phyloP scores from a whole-genome alignment of 2,329 filamentous ascomycete species.

The Diaporthe destruens region DNA sequence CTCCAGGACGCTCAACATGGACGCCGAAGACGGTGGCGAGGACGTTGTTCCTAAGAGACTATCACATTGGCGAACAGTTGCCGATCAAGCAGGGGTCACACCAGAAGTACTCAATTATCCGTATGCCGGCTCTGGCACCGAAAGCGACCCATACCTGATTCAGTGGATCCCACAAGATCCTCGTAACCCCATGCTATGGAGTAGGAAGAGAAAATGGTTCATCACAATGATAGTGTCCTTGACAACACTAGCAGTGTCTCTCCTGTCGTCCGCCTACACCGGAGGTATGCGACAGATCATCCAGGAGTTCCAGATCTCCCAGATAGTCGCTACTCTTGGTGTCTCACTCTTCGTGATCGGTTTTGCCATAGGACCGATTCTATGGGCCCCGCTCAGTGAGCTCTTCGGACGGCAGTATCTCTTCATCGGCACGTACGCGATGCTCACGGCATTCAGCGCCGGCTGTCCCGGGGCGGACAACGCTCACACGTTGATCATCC shows the following conservation, averaged over 20 bases:
- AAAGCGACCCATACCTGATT: conserved; percentile 66
- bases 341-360: conserved; percentile 74
- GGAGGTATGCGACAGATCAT: conserved; percentile 65
- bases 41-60: conserved; percentile 1
- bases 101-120: conserved; percentile 46
- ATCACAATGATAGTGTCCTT: conserved; percentile 38
- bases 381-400: conserved; percentile 75
- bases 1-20: background rate
- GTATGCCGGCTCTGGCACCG: conserved; percentile 62
- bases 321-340: conserved; percentile 67
- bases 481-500: conserved; percentile 71
- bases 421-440: conserved; percentile 69
- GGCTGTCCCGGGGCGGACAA: conserved; percentile 69
- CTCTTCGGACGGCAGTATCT: conserved; percentile 72
- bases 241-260: conserved; percentile 61
- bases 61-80: conserved; percentile 56
- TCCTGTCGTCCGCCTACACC: conserved; percentile 74
- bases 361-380: conserved; percentile 70
- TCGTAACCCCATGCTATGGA: conserved; percentile 65
- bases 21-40: background rate
- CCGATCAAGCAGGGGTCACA: conserved; percentile 60
- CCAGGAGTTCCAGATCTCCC: conserved; percentile 59
- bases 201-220: conserved; percentile 25
- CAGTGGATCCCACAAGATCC: conserved; percentile 65
- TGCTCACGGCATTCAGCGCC: conserved; percentile 72